Evolutionary conservation across 495 filamentous ascomycete genomes (phyloP).

Genomic region (Penicillium alfredii): DNA sequence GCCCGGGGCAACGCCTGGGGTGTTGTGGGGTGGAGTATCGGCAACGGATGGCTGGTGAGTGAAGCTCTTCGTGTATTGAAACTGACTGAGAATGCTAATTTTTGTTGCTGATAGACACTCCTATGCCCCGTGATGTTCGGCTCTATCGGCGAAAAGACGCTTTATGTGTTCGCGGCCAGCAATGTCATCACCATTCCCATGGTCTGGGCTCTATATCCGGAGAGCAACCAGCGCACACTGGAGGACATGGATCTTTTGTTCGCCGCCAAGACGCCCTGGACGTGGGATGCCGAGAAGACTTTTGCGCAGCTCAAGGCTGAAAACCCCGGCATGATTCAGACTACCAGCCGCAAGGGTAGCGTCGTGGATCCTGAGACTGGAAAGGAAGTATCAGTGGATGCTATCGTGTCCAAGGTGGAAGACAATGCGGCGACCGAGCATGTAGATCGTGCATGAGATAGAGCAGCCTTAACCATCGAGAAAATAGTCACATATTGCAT

Average conservation of each 20-base stretch:
- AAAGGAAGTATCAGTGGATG: constrained; percentile 14
- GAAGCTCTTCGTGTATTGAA: background rate
- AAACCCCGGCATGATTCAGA: constrained; percentile 44
- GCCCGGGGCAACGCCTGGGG: constrained; percentile 71
- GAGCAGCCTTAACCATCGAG: no score
- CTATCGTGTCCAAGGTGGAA: constrained; percentile 7
- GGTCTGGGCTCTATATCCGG: constrained; percentile 65
- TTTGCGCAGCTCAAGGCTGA: constrained; percentile 49
- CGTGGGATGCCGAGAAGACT: constrained; percentile 59
- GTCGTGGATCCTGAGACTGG: constrained; percentile 45
- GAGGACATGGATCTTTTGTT: constrained; percentile 68
- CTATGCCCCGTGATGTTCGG: constrained; percentile 60
- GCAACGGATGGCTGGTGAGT: constrained; percentile 58
- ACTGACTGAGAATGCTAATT: background rate
- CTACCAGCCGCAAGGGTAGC: constrained; percentile 40
- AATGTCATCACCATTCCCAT: constrained; percentile 59
- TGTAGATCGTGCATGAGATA: constrained; percentile 23
- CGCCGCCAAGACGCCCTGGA: constrained; percentile 52
- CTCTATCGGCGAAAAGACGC: constrained; percentile 56
- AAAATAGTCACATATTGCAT: no score
- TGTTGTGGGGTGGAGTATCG: constrained; percentile 67
- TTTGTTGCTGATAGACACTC: constrained; percentile 38
- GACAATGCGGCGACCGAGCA: constrained; percentile 19
- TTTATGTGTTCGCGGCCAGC: constrained; percentile 60
- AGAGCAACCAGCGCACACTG: constrained; percentile 61